Evolutionary conservation across 2,329 filamentous ascomycete species (phyloP).

Genomic region (Alternaria arborescens): DNA sequence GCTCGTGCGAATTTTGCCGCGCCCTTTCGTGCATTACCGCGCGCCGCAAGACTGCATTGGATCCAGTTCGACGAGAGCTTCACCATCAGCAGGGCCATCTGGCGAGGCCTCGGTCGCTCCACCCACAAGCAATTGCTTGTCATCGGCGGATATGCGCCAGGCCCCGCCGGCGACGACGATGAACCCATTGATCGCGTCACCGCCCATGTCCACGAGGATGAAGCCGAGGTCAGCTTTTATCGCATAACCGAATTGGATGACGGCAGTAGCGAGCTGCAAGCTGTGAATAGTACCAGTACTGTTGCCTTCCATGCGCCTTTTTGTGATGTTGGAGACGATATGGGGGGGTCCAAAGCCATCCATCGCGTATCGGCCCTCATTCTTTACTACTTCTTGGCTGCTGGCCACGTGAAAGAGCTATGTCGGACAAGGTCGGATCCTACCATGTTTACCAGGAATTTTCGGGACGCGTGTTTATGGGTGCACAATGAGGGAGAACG

Average conservation of each 20-base stretch:
- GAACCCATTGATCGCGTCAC: constrained; percentile 34
- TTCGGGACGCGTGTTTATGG: constrained; percentile 39
- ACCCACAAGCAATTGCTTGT: constrained; percentile 40
- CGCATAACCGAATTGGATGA: constrained; percentile 30
- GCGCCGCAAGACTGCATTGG: constrained; percentile 31
- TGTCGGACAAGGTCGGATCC: constrained; percentile 35
- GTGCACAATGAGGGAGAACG: constrained; percentile 37
- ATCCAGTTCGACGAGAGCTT: constrained; percentile 39
- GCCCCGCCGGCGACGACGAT: constrained; percentile 32
- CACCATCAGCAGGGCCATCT: constrained; percentile 35
- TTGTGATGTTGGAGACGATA: constrained; percentile 39
- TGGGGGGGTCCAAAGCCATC: constrained; percentile 36
- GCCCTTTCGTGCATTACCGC: constrained; percentile 30
- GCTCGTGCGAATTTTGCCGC: constrained; percentile 31
- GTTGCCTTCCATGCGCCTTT: constrained; percentile 40
- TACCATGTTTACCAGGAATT: constrained; percentile 41
- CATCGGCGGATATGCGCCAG: constrained; percentile 41
- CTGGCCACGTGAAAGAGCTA: constrained; percentile 37
- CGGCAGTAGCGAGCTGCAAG: constrained; percentile 30
- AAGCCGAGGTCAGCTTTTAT: constrained; percentile 40
- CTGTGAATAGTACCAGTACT: constrained; percentile 38
- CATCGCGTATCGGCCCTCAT: constrained; percentile 40
- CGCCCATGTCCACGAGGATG: constrained; percentile 39
- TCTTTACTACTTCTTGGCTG: constrained; percentile 37
- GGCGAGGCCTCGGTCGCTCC: constrained; percentile 36